Base-by-base conservation (phyloP, 768 basidiomycete genomes). In the Mycena belliarum region DNA sequence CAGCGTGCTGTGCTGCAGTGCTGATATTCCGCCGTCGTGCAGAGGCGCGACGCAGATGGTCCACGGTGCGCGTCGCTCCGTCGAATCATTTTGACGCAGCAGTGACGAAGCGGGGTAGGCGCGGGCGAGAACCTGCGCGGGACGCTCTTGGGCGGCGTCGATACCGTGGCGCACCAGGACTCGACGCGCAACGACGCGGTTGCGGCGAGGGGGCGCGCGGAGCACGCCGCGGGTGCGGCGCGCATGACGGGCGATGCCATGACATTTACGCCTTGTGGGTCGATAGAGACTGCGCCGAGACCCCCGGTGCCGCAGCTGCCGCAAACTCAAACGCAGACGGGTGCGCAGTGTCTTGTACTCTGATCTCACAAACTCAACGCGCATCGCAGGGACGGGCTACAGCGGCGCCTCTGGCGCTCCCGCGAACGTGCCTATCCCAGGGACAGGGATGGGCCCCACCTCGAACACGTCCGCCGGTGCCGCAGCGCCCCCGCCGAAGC, bases 121-220 rank as follows among this genome's bases (percentile, higher is more conserved):
- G 9, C 42, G 20, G 58, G 62, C 10, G 62, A 63, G 25, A 63
- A 63, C 47, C 46, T 63, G 3, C 62, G 62, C 33, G 62, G 62
- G 21, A 59, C 62, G 15, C 25, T 59, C 23, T 55, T 63, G 32
- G 62, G 62, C 42, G 62, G 58, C 25, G 62, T 59, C 26, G 62
- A 63, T 5, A 63, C 62, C 4, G 55, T 53, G 2, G n/a, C 57
- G 7, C 57, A 59, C 58, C 40, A 52, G 21, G 58, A 56, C 20
- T 47, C 59, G 1, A 16, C 62, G 6, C 25, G 12, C 6, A 57
- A 58, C 51, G 62, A 63, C 42, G 55, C 46, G 9, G 53, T 63
- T 37, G 62, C 62, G 24, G 47, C 40, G 1, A 55, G 46, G 35
- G 62, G 62, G n/a, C 37, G 57, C 2, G 32, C 46, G n/a, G 33